phyloP scores from a whole-genome alignment of 768 basidiomycete genomes.

The Tylopilus subfusipes region DNA sequence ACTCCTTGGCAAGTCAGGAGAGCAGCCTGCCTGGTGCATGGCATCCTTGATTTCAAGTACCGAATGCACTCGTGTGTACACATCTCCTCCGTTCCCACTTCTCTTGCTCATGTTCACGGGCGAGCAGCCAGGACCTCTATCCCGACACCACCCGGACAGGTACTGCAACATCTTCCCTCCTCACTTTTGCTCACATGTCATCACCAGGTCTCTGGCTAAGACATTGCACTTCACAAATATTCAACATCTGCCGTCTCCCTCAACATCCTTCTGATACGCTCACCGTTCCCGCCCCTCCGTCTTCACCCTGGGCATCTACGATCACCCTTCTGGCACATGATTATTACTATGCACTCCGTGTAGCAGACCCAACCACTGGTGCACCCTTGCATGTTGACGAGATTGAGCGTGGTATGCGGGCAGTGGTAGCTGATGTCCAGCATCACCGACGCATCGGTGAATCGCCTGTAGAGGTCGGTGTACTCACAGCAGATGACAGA shows the following conservation, averaged over 20 bases:
- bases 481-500: conserved; percentile 75
- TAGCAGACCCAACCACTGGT: conserved; percentile 38
- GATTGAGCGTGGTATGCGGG: conserved; percentile 46
- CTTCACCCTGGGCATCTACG: conserved; percentile 42
- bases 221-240: conserved; percentile 55
- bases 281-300: conserved; percentile 40
- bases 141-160: conserved; percentile 73
- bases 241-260: conserved; percentile 78
- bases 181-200: neutral
- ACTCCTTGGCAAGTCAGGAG: conserved; percentile 84
- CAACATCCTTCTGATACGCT: conserved; percentile 60
- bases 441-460: conserved; percentile 50
- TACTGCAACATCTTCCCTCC: conserved; percentile 17
- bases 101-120: conserved; percentile 7
- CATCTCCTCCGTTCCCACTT: neutral
- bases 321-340: conserved; percentile 71
- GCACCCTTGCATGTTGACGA: conserved; percentile 34
- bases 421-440: conserved; percentile 56
- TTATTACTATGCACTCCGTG: conserved; percentile 76
- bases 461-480: conserved; percentile 56
- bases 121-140: conserved; percentile 59
- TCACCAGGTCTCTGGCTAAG: conserved; percentile 60
- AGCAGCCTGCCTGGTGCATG: conserved; percentile 75
- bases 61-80: conserved; percentile 61
- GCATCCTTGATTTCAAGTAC: conserved; percentile 70